Evolutionary conservation across 1,284 basidiomycete species (phyloP).

Genomic region (Apiotrichum gamsii): DNA sequence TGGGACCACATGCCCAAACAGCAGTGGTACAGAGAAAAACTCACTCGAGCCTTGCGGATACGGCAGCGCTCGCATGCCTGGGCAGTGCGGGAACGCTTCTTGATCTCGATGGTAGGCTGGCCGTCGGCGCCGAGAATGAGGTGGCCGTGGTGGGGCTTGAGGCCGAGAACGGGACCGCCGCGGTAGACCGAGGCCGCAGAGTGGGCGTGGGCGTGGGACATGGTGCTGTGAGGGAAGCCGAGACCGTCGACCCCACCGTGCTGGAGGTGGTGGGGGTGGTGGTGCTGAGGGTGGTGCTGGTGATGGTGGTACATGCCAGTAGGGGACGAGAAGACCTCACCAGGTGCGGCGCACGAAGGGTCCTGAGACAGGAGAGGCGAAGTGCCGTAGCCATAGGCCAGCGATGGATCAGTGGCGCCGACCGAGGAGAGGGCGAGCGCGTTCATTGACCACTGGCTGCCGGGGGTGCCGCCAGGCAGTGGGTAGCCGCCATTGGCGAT

Average conservation of each 20-base stretch:
- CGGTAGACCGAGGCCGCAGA: slow-evolving; percentile 3
- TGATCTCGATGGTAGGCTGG: slow-evolving; percentile 17
- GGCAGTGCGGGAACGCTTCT: slow-evolving; percentile 24
- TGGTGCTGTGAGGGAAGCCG: not conserved
- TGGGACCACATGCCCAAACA: not conserved
- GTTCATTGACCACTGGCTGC: slow-evolving; percentile 13
- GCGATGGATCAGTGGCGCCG: not conserved
- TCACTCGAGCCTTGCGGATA: slow-evolving; percentile 26
- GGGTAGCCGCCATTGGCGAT: slow-evolving; percentile 8
- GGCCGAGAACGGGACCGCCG: slow-evolving; percentile 4
- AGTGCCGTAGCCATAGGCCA: slow-evolving; percentile 5
- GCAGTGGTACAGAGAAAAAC: not conserved
- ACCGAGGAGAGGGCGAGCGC: slow-evolving; percentile 8
- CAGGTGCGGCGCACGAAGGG: slow-evolving; percentile 1
- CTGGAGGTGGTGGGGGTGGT: not conserved
- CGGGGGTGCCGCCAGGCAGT: slow-evolving; percentile 4
- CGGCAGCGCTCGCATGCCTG: slow-evolving; percentile 30
- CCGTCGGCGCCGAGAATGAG: slow-evolving; percentile 15
- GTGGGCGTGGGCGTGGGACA: slow-evolving; percentile 3
- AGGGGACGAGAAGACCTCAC: slow-evolving; percentile 9
- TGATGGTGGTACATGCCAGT: not conserved
- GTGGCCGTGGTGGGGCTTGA: slow-evolving; percentile 11
- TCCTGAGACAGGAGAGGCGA: slow-evolving; percentile 11
- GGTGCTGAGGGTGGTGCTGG: not conserved
- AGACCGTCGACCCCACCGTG: slow-evolving; percentile 1